These are phyloP conservation scores for Alternaria ventricosa DNA, from an alignment of 2,329 filamentous ascomycete genomes.

Conservation along the genomic window DNA sequence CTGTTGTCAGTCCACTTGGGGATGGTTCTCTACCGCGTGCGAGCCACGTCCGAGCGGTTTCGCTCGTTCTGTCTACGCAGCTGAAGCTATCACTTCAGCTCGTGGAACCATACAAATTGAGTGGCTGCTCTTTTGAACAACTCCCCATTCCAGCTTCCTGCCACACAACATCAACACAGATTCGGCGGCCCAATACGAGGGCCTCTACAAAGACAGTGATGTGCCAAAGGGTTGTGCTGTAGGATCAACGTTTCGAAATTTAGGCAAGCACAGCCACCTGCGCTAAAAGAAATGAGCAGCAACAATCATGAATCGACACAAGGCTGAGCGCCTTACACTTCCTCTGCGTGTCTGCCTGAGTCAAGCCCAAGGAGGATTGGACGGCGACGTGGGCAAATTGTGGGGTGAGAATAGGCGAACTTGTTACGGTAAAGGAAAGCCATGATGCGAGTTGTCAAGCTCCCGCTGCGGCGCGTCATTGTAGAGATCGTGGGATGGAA, in stretches of 20 bases:
- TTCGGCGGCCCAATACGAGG: not conserved
- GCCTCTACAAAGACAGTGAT: constrained; percentile 5
- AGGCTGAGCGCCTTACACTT: constrained; percentile 27
- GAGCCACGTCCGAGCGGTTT: constrained; percentile 24
- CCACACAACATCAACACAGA: not conserved
- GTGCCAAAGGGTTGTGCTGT: constrained; percentile 15
- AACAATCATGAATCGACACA: constrained; percentile 18
- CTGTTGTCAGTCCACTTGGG: constrained; percentile 17
- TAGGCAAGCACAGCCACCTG: constrained; percentile 37
- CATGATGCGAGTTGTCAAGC: constrained; percentile 12
- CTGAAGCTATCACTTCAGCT: constrained; percentile 34
- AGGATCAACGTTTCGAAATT: constrained; percentile 14
- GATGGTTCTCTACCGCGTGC: constrained; percentile 22
- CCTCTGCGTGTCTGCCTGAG: constrained; percentile 28
- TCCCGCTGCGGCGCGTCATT: constrained; percentile 8
- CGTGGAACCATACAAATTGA: constrained; percentile 16
- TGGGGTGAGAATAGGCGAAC: constrained; percentile 16
- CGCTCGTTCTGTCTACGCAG: constrained; percentile 24
- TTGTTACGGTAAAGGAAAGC: constrained; percentile 22
- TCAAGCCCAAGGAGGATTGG: constrained; percentile 21
- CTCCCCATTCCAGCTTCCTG: not conserved
- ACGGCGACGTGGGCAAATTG: constrained; percentile 15
- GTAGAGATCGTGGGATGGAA: constrained; percentile 1
- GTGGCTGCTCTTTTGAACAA: constrained; percentile 9
- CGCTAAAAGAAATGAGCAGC: constrained; percentile 37